phyloP scores from a whole-genome alignment of 2,329 filamentous ascomycete genomes.

The Berkeleyomyces basicola region DNA sequence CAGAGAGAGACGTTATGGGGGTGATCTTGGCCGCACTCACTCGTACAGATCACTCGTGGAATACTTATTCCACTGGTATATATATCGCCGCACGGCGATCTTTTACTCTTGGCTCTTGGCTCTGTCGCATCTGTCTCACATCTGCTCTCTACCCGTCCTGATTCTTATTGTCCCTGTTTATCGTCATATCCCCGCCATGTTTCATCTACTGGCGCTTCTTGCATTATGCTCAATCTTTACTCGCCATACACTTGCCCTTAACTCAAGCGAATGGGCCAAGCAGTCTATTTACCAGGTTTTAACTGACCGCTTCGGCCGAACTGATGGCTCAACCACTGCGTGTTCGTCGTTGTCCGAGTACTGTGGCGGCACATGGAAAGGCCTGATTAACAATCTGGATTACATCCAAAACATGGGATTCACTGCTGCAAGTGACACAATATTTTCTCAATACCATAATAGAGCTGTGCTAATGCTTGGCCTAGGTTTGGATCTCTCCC shows the following conservation, averaged over 20 bases:
- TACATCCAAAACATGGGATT: conserved; percentile 34
- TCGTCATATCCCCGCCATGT: not conserved
- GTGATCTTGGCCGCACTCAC: not conserved
- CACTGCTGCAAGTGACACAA: conserved; percentile 19
- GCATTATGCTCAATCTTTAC: not conserved
- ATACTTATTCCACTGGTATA: not conserved
- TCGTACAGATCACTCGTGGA: not conserved
- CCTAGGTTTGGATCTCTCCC: conserved; percentile 28
- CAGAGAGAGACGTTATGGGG: not conserved
- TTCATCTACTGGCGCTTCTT: not conserved
- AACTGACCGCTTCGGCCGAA: conserved; percentile 27
- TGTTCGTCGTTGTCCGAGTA: conserved; percentile 23
- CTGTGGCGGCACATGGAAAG: conserved; percentile 34
- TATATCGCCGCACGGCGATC: not conserved
- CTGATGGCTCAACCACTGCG: conserved; percentile 22
- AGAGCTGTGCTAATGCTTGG: not conserved
- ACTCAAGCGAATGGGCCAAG: conserved; percentile 22
- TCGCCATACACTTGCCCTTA: conserved; percentile 16
- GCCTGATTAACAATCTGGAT: conserved; percentile 31
- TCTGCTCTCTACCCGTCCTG: not conserved
- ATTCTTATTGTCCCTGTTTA: not conserved
- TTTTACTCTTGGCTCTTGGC: not conserved
- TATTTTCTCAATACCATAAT: not conserved
- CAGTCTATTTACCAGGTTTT: conserved; percentile 31
- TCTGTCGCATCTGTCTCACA: not conserved